Percentiles rank a stretch among this genome's conserved stretches.
Conservation (phyloP, 106 monocot genomes). For the Chionographis japonica region DNA sequence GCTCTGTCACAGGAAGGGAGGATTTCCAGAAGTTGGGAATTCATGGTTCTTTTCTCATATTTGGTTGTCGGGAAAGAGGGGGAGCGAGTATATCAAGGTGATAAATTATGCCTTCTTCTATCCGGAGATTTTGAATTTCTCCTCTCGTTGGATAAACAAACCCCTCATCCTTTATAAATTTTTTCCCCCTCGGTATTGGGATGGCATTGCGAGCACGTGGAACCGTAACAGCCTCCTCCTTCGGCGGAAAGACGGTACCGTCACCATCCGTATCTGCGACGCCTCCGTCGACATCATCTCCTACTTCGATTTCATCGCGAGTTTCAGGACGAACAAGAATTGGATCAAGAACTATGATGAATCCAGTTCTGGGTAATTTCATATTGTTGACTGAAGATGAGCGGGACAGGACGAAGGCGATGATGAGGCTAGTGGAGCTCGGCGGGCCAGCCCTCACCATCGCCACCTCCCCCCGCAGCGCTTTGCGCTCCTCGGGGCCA, state of each 20-base stretch:
- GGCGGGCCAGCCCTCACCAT: constrained; percentile 58
- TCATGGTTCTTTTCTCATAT: too few species aligned
- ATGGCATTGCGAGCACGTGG: constrained; percentile 42
- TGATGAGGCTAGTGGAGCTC: constrained; percentile 40
- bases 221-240: constrained; percentile 9
- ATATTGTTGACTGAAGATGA: constrained; percentile 11
- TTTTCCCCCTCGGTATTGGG: too few species aligned
- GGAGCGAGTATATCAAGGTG: too few species aligned
- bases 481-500: constrained; percentile 3
- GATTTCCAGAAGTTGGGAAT: too few species aligned
- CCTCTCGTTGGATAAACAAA: too few species aligned
- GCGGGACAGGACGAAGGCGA: constrained; percentile 73
- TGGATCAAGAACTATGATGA: too few species aligned
- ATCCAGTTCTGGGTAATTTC: too few species aligned
- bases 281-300: background rate
- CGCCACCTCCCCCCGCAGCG: constrained; percentile 13
- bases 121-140: too few species aligned
- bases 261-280: constrained; percentile 13
- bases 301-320: constrained; percentile 37
- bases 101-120: too few species aligned
- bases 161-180: too few species aligned
- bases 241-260: background rate
- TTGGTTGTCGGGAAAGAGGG: too few species aligned
- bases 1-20: too few species aligned
- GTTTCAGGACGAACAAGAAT: constrained; percentile 24